Evolutionary conservation across 495 filamentous ascomycete genomes (phyloP), one percentile per base, ranked within the genome.

Genomic region (Tuber borchii): DNA sequence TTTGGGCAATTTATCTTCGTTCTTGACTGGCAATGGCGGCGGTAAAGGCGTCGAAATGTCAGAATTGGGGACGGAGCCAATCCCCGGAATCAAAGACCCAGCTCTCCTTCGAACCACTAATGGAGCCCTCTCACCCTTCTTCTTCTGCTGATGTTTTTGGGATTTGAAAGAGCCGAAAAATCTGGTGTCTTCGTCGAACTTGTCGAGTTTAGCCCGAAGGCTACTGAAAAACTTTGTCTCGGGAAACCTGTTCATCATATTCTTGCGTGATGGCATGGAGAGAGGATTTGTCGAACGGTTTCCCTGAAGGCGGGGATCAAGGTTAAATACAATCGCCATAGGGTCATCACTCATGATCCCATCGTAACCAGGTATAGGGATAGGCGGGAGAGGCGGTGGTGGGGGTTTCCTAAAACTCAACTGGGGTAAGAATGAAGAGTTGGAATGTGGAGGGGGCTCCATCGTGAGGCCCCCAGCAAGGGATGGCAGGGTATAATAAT

Each of bases 311-410:
- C 76, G 76, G 14, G 80, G 80, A 61, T 82, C 79, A 34, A 81
- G 79, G 40, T 81, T 76, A 77, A 79, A 82, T 75, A 82, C 80
- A 31, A 74, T 46, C 56, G 80, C 80, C 71, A 81, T 74, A 12
- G 76, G 74, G 42, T 72, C 74, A 34, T 76, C 78, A 37, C 73
- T 82, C 70, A 81, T 81, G 51, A 81, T 75, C 20, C 79, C 61
- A 22, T 73, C 74, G 22, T 78, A 73, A 26, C 76, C 79, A 12
- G 80, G 80, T 40, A 82, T 81, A 46, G 73, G 71, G 72, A 81
- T 79, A 37, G 80, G 79, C 1, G 73, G 56, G 48, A 76, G 79
- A 51, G 46, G 74, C 14, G 22, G 56, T 46, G 70, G 73, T 5
- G 73, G 73, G 43, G 76, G 77, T 43, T 70, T 72, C 71, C 73